Conservation (phyloP, 2,329 filamentous ascomycete species). For the Helotiales sp. region DNA sequence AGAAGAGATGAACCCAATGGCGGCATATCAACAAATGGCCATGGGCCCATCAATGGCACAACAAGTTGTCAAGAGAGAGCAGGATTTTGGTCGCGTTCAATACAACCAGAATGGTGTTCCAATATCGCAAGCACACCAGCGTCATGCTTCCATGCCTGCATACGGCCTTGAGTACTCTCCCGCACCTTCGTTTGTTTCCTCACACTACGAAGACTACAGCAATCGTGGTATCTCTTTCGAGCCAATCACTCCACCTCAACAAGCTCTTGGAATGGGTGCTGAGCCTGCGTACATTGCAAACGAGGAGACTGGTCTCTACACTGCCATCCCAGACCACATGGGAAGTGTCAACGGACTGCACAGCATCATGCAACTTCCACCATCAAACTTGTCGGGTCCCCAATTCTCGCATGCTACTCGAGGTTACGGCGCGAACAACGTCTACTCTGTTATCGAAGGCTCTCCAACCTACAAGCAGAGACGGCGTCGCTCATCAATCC, state of each 20-base stretch:
- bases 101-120: constrained; percentile 93
- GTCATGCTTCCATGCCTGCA: constrained; percentile 97
- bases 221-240: constrained; percentile 95
- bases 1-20: constrained; percentile 64
- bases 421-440: constrained; percentile 69
- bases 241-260: constrained; percentile 93
- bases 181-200: constrained; percentile 97
- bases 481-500: constrained; percentile 88
- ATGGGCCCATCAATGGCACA: constrained; percentile 71
- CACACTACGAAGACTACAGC: constrained; percentile 97
- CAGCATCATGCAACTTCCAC: constrained; percentile 87
- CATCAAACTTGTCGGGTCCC: constrained; percentile 77
- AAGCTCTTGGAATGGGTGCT: constrained; percentile 74
- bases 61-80: constrained; percentile 82
- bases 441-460: constrained; percentile 95
- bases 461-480: constrained; percentile 99
- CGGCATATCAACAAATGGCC: constrained; percentile 66
- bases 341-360: constrained; percentile 72
- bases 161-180: constrained; percentile 96
- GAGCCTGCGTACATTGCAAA: constrained; percentile 98
- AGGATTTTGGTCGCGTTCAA: constrained; percentile 77
- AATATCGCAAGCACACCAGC: constrained; percentile 79
- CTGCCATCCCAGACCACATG: constrained; percentile 86
- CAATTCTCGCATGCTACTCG: constrained; percentile 74
- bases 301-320: constrained; percentile 95